These are phyloP conservation scores for Xanthoconium stramineum DNA, from an alignment of 768 basidiomycete genomes.

Conservation along the genomic window DNA sequence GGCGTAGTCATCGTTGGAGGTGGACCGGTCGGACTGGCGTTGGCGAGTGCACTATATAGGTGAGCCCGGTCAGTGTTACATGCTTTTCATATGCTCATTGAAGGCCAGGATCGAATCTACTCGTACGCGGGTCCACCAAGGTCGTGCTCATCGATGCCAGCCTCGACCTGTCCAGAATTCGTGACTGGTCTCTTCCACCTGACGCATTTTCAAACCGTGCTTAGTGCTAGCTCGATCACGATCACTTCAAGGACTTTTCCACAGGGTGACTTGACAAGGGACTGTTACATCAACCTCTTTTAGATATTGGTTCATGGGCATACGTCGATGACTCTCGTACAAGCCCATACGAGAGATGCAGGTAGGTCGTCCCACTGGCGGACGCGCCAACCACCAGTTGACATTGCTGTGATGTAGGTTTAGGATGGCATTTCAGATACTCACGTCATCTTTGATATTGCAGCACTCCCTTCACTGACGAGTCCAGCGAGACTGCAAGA, in stretches of 20 bases:
- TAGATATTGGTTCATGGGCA: constrained; percentile 84
- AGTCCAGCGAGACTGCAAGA: constrained; percentile 62
- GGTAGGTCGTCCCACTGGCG: constrained; percentile 40
- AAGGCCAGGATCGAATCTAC: constrained; percentile 48
- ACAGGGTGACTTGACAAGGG: constrained; percentile 40
- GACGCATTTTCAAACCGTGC: constrained; percentile 77
- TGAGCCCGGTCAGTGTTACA: constrained; percentile 34
- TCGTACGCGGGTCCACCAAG: constrained; percentile 49
- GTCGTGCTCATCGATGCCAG: constrained; percentile 82
- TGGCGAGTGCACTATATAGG: constrained; percentile 87
- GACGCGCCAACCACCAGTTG: neutral
- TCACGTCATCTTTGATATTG: constrained; percentile 66
- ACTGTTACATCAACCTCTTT: neutral
- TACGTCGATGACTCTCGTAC: constrained; percentile 68
- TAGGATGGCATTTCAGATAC: constrained; percentile 92
- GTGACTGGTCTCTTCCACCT: constrained; percentile 58
- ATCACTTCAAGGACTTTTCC: constrained; percentile 68
- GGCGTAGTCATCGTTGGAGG: constrained; percentile 96
- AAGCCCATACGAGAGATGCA: constrained; percentile 80
- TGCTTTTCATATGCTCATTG: neutral
- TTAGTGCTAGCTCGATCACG: constrained; percentile 80
- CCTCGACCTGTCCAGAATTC: constrained; percentile 65
- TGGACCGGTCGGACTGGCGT: constrained; percentile 86
- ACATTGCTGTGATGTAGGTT: constrained; percentile 44
- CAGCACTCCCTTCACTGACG: constrained; percentile 36